These are phyloP conservation scores for Mortierella alpina DNA, from an alignment of 192 early-diverging fungal genomes.

Conservation along the genomic window DNA sequence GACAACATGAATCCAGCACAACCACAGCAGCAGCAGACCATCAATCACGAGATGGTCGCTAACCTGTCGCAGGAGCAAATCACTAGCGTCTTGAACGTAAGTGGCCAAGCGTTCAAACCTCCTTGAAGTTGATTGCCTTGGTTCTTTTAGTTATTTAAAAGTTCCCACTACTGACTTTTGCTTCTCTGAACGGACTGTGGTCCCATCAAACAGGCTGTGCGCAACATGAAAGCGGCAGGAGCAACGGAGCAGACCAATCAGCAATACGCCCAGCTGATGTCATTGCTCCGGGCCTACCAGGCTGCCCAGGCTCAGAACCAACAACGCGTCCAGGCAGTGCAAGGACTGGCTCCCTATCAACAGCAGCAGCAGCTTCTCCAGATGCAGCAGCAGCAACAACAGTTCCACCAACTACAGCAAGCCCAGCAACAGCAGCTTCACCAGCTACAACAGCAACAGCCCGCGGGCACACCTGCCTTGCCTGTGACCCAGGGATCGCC, in stretches of 20 bases:
- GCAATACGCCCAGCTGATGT: conserved; percentile 78
- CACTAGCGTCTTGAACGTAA: conserved; percentile 39
- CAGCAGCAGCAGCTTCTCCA: conserved; percentile 56
- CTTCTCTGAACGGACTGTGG: not conserved
- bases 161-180: not conserved
- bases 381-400: conserved; percentile 61
- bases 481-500: conserved; percentile 34
- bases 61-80: conserved; percentile 52
- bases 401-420: conserved; percentile 54
- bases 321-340: conserved; percentile 27
- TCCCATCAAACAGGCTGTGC: conserved; percentile 27
- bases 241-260: conserved; percentile 82
- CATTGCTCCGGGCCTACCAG: conserved; percentile 63
- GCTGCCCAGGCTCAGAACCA: conserved; percentile 36
- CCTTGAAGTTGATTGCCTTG: too few relatives aligned
- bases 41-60: conserved; percentile 42
- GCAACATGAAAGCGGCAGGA: conserved; percentile 68
- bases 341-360: conserved; percentile 44
- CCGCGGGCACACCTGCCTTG: conserved; percentile 18
- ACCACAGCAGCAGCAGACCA: conserved; percentile 21
- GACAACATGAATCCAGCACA: conserved; percentile 40
- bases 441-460: conserved; percentile 52
- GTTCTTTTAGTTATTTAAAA: not conserved
- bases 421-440: conserved; percentile 54
- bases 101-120: not conserved